Evolutionary conservation across 257 asterid species (phyloP).

Genomic region (Prunella vulgaris): DNA sequence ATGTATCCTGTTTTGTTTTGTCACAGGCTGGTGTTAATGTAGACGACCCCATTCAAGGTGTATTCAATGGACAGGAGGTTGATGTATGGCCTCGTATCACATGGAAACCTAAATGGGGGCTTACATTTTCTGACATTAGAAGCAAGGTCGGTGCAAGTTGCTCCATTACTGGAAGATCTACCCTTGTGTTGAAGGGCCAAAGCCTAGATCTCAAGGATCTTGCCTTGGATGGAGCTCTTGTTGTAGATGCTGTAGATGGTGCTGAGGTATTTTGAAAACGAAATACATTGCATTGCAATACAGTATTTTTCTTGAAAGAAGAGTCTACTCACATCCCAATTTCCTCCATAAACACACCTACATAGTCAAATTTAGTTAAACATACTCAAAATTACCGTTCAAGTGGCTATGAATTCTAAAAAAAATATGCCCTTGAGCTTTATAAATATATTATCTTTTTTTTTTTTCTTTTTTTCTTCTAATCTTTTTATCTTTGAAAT

Average conservation of each 20-base stretch:
- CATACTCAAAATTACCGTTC: too few relatives aligned
- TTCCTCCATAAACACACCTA: too few relatives aligned
- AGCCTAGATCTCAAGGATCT: conserved; percentile 59
- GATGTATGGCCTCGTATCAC: conserved; percentile 93
- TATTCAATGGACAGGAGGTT: conserved; percentile 84
- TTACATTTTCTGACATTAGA: conserved; percentile 69
- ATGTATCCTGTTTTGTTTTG: background rate
- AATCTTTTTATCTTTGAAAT: too few relatives aligned
- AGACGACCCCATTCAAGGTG: conserved; percentile 56
- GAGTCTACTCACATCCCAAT: too few relatives aligned
- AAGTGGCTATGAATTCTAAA: too few relatives aligned
- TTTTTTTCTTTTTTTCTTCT: too few relatives aligned
- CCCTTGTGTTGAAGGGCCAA: conserved; percentile 65
- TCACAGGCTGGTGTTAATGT: conserved; percentile 85
- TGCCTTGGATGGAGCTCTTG: conserved; percentile 84
- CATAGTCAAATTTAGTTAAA: too few relatives aligned
- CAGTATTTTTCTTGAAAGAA: background rate
- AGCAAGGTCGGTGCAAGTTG: conserved; percentile 56
- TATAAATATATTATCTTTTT: too few relatives aligned
- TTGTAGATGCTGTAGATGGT: conserved; percentile 54
- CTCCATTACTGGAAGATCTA: conserved; percentile 65
- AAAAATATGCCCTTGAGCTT: too few relatives aligned
- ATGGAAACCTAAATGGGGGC: conserved; percentile 97
- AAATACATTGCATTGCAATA: background rate
- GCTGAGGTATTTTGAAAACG: conserved; percentile 62